phyloP scores from a whole-genome alignment of 2,329 filamentous ascomycete genomes.

The Penicillium aurantiogriseum region DNA sequence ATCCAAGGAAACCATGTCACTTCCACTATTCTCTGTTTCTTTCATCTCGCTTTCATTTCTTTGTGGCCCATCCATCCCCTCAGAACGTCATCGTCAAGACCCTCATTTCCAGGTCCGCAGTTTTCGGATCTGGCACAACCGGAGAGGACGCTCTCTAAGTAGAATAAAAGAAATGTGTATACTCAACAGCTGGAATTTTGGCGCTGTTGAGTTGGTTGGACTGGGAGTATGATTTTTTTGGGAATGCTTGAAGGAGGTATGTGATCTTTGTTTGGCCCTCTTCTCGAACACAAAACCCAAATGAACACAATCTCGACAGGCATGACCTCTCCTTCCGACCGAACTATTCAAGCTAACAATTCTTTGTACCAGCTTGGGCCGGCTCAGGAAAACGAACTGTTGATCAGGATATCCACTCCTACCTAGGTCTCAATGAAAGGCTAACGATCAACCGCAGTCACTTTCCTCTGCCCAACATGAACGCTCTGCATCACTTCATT shows the following conservation, averaged over 20 bases:
- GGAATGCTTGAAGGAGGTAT: background rate
- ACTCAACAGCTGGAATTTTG: background rate
- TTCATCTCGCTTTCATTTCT: background rate
- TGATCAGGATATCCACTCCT: too few relatives aligned
- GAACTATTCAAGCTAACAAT: too few relatives aligned
- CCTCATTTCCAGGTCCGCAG: background rate
- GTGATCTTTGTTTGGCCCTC: background rate
- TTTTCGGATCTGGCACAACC: background rate
- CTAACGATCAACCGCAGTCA: background rate
- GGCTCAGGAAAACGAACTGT: too few relatives aligned
- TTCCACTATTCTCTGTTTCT: too few relatives aligned
- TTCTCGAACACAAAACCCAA: background rate
- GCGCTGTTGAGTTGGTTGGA: background rate
- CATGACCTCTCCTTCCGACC: background rate
- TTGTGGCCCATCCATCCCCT: background rate
- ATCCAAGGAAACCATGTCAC: background rate
- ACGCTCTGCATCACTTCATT: background rate
- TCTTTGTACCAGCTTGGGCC: too few relatives aligned
- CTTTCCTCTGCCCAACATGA: background rate
- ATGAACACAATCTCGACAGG: background rate
- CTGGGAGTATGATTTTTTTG: background rate
- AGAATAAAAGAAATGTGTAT: background rate
- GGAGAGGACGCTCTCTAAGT: background rate
- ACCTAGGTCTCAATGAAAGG: background rate
- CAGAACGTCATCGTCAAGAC: background rate